Evolutionary conservation across 2,329 filamentous ascomycete genomes (phyloP).

Genomic region (Neonectria hederae): DNA sequence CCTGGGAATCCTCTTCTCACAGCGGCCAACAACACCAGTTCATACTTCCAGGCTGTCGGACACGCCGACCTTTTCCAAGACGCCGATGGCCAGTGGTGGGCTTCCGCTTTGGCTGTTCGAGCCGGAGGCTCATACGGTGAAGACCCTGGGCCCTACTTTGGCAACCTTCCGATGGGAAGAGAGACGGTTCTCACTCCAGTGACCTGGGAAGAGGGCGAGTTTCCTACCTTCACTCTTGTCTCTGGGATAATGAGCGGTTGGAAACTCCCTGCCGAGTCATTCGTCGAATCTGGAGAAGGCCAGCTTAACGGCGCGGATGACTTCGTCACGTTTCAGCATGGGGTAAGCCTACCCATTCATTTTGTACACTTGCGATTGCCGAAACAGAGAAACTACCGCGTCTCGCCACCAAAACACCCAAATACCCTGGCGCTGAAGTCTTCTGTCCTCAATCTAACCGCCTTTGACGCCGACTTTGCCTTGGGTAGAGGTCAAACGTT

Average conservation of each 20-base stretch:
- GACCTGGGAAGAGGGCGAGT: constrained; percentile 58
- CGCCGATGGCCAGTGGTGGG: constrained; percentile 24
- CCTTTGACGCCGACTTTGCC: constrained; percentile 34
- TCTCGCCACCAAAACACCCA: constrained; percentile 54
- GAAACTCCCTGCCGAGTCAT: constrained; percentile 31
- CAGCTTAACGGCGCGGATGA: constrained; percentile 10
- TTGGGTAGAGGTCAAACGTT: constrained; percentile 49
- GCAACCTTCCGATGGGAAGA: constrained; percentile 62
- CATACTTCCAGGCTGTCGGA: constrained; percentile 54
- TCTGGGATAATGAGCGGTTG: constrained; percentile 44
- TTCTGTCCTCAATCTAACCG: constrained; percentile 63
- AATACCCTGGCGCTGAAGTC: constrained; percentile 59
- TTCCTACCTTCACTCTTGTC: constrained; percentile 51
- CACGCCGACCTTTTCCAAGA: constrained; percentile 59
- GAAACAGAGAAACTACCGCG: constrained; percentile 47
- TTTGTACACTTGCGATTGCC: constrained; percentile 14
- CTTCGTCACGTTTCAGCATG: not conserved
- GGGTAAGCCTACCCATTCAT: constrained; percentile 9
- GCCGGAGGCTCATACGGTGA: constrained; percentile 33
- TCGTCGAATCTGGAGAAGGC: constrained; percentile 11
- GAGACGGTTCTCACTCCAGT: constrained; percentile 61
- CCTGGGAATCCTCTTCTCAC: constrained; percentile 57
- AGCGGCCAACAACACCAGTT: constrained; percentile 48
- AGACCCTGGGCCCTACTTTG: constrained; percentile 25
- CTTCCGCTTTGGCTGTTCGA: constrained; percentile 25